Conservation (phyloP, 2,329 filamentous ascomycete species). For the Aureobasidium sp. region DNA sequence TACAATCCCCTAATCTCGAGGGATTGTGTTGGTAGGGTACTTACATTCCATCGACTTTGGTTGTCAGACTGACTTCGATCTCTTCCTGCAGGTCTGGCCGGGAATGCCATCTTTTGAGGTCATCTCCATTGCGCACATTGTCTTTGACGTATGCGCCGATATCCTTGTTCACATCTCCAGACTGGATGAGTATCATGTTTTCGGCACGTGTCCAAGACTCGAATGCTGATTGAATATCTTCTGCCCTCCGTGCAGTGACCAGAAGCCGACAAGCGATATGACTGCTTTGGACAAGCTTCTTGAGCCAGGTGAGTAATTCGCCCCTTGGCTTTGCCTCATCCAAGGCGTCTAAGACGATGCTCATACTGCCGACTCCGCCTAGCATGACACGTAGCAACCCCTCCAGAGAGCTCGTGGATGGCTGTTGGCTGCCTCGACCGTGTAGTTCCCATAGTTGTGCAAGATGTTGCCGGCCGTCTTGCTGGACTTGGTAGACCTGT, state of each 20-base stretch:
- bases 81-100: neutral
- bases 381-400: neutral
- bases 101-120: neutral
- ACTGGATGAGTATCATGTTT: neutral
- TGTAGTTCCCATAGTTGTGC: neutral
- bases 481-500: neutral
- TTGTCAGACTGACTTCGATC: neutral
- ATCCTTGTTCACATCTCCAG: neutral
- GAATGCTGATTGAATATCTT: neutral
- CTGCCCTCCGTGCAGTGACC: neutral
- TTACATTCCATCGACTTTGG: neutral
- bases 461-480: neutral
- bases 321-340: neutral
- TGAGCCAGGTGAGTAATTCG: neutral
- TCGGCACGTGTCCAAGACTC: neutral
- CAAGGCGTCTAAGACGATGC: neutral
- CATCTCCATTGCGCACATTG: neutral
- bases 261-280: neutral
- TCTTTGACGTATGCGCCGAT: neutral
- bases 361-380: neutral
- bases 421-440: neutral
- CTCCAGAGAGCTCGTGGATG: neutral
- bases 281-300: neutral
- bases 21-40: neutral
- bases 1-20: neutral